Evolutionary conservation across 2,329 filamentous ascomycete genomes (phyloP).

Genomic region (Talaromyces sp.): DNA sequence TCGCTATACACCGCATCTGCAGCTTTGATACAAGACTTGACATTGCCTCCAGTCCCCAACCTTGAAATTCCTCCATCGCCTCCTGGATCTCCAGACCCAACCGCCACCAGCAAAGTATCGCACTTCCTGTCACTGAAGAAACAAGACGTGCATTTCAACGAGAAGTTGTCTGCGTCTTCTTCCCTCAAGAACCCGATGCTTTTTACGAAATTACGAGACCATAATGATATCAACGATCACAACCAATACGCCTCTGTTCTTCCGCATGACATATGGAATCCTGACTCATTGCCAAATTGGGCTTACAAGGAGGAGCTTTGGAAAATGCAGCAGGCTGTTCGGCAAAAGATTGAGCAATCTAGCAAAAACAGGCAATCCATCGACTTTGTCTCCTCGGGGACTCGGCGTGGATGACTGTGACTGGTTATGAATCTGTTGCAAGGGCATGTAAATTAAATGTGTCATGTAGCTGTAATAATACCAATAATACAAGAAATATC

Average conservation of each 20-base stretch:
- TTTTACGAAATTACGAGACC: conserved; percentile 51
- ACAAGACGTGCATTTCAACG: conserved; percentile 59
- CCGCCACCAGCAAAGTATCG: conserved; percentile 50
- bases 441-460: background rate
- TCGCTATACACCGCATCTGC: conserved; percentile 48
- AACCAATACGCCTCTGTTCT: conserved; percentile 51
- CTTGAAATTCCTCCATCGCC: conserved; percentile 42
- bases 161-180: conserved; percentile 51
- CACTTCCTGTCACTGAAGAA: conserved; percentile 58
- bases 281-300: conserved; percentile 32
- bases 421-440: background rate
- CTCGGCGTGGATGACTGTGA: background rate
- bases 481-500: background rate
- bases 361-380: conserved; percentile 33
- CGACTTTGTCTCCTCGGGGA: conserved; percentile 31
- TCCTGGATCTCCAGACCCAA: conserved; percentile 38
- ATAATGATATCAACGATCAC: conserved; percentile 49
- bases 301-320: conserved; percentile 44
- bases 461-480: background rate
- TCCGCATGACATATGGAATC: conserved; percentile 35
- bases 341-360: conserved; percentile 25
- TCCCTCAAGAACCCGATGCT: conserved; percentile 56
- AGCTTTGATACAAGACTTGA: conserved; percentile 51
- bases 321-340: conserved; percentile 35
- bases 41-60: conserved; percentile 42